phyloP scores from a whole-genome alignment of 805 yeast genomes.

The Saturnispora silvae region DNA sequence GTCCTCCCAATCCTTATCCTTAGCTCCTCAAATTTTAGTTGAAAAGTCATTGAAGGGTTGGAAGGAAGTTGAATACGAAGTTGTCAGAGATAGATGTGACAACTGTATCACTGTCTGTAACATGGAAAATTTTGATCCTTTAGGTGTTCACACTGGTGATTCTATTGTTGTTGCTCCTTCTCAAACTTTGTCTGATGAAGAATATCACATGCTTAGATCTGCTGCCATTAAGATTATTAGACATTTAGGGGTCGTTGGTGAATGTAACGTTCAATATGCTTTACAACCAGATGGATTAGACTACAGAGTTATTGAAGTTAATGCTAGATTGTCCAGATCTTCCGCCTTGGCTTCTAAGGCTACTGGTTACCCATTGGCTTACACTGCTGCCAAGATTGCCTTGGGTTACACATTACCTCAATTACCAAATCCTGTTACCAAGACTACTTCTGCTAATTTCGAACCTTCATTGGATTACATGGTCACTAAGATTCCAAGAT shows the following conservation, averaged over 20 bases:
- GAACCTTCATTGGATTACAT: constrained; percentile 96
- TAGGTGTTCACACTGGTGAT: constrained; percentile 98
- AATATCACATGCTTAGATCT: constrained; percentile 94
- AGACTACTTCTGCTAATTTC: constrained; percentile 89
- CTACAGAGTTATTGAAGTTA: constrained; percentile 94
- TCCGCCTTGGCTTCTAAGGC: constrained; percentile 99
- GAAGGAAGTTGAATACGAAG: constrained; percentile 98
- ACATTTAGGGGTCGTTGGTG: constrained; percentile 98
- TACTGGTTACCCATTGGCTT: constrained; percentile 96
- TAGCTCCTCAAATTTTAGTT: constrained; percentile 91
- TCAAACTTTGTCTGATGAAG: constrained; percentile 93
- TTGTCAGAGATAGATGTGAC: constrained; percentile 93
- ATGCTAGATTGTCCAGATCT: constrained; percentile 94
- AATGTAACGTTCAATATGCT: constrained; percentile 96
- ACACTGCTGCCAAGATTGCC: constrained; percentile 95
- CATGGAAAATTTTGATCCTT: constrained; percentile 98
- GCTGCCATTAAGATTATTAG: constrained; percentile 96
- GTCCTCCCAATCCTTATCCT: constrained; percentile 86
- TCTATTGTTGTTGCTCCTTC: constrained; percentile 98
- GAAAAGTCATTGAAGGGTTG: constrained; percentile 98
- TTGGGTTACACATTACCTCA: constrained; percentile 85
- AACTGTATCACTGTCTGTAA: constrained; percentile 98
- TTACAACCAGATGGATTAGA: constrained; percentile 88
- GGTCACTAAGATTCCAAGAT: constrained; percentile 96
- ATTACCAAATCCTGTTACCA: constrained; percentile 86